Base-by-base conservation (phyloP, 768 basidiomycete species). In the Pisolithus microcarpus region DNA sequence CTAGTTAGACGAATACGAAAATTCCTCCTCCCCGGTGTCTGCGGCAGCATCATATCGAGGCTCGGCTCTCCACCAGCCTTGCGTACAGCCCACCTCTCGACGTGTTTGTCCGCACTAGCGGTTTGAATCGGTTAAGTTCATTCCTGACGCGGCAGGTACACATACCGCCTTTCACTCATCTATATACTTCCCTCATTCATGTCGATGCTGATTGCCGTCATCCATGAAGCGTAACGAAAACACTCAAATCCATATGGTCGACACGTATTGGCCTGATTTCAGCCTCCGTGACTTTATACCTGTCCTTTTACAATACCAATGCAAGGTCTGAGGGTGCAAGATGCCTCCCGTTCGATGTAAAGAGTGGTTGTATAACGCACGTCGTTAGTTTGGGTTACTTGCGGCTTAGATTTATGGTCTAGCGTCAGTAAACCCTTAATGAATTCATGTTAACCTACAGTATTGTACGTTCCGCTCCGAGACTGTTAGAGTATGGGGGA, bases 81-180 rank as follows among this genome's bases (percentile, higher is more conserved):
- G 80, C 65, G 11, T 82, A 78, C 18, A 87, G 82, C 58, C 88
- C 86, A 11, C 89, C 91, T 9, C 72, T 96, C 0, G 95, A 98
- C 61, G 79, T 98, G 43, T 77, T 98, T 48, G 73, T 99, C 19
- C 80, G 96, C 38, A 96, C 94, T 0, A 92, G 91, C 46, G 91
- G 93, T 10, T 95, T 95, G 5, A 85, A 55, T 9, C 62, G 64
- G 7, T 5, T 66, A 7, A 65, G 64, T 60, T 91, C 96, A 58
- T 99, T 84, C 63, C 66, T 97, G 63, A 79, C 94, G 15, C 98
- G 95, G 96, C 96, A 99, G 87, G 94, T 88, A 51, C 52, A 81
- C 69, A 2, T 15, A 37, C 37, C 46, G 10, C n/a, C 37, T n/a
- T 40, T 11, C 18, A 19, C 3, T 23, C 15, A 21, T 18, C 19